phyloP scores from a whole-genome alignment of 768 basidiomycete species.

The Xerocomellus amylosporus region DNA sequence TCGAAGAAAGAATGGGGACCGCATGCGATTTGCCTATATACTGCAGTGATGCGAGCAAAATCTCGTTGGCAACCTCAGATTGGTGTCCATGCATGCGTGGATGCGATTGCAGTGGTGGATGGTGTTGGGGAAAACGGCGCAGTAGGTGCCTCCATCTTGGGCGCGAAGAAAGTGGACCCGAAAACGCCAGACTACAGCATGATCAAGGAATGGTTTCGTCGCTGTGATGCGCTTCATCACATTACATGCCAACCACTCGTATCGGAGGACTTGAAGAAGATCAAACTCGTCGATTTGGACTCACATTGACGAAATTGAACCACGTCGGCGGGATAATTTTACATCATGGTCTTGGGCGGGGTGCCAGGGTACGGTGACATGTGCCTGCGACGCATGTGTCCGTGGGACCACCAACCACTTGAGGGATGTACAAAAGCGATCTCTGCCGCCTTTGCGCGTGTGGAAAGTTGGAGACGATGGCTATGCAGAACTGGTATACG shows the following conservation, averaged over 20 bases:
- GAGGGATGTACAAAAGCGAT: not conserved
- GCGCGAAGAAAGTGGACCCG: not conserved
- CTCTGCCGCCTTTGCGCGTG: not conserved
- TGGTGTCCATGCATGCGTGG: not conserved
- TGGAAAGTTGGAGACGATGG: not conserved
- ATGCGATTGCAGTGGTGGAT: not conserved
- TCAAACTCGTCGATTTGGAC: not conserved
- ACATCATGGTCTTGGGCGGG: slow-evolving; percentile 5
- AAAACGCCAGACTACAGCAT: not conserved
- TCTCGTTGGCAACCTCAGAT: slow-evolving; percentile 5
- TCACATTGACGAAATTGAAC: not conserved
- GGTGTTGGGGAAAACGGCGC: not conserved
- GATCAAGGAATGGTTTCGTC: not conserved
- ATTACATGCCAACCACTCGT: not conserved
- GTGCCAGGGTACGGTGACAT: not conserved
- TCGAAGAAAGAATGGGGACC: not conserved
- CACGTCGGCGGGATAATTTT: not conserved
- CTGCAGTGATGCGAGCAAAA: not conserved
- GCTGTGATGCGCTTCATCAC: no score
- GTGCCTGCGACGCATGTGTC: not conserved
- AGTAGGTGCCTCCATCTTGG: not conserved
- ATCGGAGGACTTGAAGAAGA: not conserved
- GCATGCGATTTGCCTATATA: not conserved
- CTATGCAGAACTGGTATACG: not conserved
- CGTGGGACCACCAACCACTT: not conserved